Evolutionary conservation across 73 alveolate genomes (phyloP).

Genomic region (Paramecium primaurelia): DNA sequence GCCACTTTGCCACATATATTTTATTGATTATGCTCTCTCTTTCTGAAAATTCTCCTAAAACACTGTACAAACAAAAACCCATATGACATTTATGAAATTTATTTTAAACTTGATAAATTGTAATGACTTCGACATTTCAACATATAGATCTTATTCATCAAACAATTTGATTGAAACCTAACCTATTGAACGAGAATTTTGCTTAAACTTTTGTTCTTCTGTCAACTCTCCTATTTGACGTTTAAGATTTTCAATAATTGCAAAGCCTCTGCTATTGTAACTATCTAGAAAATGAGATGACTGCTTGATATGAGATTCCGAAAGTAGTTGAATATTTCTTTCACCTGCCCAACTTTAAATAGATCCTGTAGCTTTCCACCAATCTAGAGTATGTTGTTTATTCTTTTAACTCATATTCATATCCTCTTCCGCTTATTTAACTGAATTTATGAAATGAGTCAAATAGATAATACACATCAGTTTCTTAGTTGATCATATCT

Average conservation of each 20-base stretch:
- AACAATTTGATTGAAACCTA: background rate
- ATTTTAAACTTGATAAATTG: background rate
- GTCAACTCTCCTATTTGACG: conserved; percentile 43
- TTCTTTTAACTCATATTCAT: background rate
- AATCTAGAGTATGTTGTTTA: background rate
- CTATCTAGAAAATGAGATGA: background rate
- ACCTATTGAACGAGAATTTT: background rate
- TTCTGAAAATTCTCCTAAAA: background rate
- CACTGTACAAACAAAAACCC: background rate
- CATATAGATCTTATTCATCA: background rate
- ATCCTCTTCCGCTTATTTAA: background rate
- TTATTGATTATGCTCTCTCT: background rate
- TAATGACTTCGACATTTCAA: background rate
- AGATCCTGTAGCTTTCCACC: conserved; percentile 51
- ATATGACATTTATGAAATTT: conserved; percentile 34
- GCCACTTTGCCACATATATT: conserved; percentile 36
- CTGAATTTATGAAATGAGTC: conserved; percentile 36
- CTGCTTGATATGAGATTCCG: conserved; percentile 27
- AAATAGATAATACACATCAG: conserved; percentile 16
- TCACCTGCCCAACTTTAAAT: conserved; percentile 18
- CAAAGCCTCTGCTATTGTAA: background rate
- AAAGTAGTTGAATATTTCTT: background rate
- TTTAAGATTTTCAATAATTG: conserved; percentile 25
- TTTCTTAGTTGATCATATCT: conserved; percentile 34
- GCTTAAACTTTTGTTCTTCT: conserved; percentile 13